These are phyloP conservation scores for Paramarasmius palmivorus DNA, from an alignment of 1,284 basidiomycete genomes.

Conservation along the genomic window DNA sequence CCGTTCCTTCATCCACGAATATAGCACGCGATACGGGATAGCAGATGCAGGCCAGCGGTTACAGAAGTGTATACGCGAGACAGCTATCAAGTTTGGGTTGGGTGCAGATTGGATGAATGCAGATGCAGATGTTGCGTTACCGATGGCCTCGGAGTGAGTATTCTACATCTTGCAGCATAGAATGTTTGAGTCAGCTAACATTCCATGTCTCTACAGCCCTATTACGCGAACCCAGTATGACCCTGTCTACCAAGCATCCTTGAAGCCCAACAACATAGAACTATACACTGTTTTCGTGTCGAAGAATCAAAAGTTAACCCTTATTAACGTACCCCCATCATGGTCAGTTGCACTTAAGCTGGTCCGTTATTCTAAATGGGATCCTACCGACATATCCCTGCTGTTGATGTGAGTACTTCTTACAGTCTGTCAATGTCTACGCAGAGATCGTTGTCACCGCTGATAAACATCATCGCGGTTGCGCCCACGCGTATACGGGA, in stretches of 20 bases:
- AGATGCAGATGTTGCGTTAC: slow-evolving; percentile 65
- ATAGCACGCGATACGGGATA: slow-evolving; percentile 40
- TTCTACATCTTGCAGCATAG: slow-evolving; percentile 1
- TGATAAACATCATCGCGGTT: background rate
- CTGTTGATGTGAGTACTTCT: slow-evolving; percentile 38
- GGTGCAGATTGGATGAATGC: slow-evolving; percentile 75
- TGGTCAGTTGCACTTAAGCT: slow-evolving; percentile 72
- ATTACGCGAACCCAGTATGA: slow-evolving; percentile 47
- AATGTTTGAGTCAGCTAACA: background rate
- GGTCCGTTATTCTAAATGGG: slow-evolving; percentile 60
- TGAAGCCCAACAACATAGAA: slow-evolving; percentile 47
- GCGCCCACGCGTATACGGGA: too few species aligned
- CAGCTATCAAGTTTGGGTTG: slow-evolving; percentile 49
- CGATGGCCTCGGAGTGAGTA: slow-evolving; percentile 60
- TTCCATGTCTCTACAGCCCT: slow-evolving; percentile 18
- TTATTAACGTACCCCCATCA: slow-evolving; percentile 63
- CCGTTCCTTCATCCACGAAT: slow-evolving; percentile 58
- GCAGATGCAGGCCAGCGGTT: slow-evolving; percentile 51
- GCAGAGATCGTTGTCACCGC: slow-evolving; percentile 6
- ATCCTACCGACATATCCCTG: slow-evolving; percentile 52
- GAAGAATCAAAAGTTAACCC: slow-evolving; percentile 42
- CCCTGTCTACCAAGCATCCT: slow-evolving; percentile 55
- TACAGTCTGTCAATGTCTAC: background rate
- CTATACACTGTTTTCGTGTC: slow-evolving; percentile 59
- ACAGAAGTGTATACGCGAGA: slow-evolving; percentile 53